phyloP scores from a whole-genome alignment of 768 basidiomycete species.

The Leccinum longicurvipes region DNA sequence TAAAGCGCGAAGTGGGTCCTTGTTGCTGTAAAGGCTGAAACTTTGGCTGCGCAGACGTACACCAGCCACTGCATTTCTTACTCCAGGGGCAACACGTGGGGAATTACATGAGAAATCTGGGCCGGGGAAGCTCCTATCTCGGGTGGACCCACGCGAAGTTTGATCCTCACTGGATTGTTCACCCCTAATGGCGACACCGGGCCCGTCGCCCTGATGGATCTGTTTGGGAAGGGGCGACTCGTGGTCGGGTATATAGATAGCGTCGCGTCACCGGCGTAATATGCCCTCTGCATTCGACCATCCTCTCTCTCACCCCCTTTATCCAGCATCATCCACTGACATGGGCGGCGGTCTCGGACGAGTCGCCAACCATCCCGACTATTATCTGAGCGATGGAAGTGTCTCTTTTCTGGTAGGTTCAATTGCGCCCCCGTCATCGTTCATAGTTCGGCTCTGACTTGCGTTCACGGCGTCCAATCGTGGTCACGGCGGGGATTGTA shows the following conservation, averaged over 20 bases:
- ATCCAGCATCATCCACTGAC: background rate
- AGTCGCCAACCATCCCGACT: background rate
- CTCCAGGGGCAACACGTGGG: conserved; percentile 1
- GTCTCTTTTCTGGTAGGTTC: conserved; percentile 18
- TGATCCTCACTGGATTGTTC: conserved; percentile 10
- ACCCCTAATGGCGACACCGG: background rate
- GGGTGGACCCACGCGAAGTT: conserved; percentile 2
- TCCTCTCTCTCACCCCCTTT: background rate
- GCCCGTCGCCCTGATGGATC: conserved; percentile 15
- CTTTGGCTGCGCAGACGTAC: conserved; percentile 7
- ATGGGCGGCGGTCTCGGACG: conserved; percentile 17
- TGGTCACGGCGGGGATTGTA: conserved; percentile 24
- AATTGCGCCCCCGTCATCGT: background rate
- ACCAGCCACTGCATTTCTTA: background rate
- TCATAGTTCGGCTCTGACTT: conserved; percentile 5
- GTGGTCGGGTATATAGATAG: conserved; percentile 14
- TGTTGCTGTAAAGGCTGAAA: conserved; percentile 12
- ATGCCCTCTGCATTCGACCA: background rate
- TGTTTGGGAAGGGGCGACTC: conserved; percentile 14
- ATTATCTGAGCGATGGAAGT: conserved; percentile 13
- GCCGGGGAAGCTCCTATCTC: background rate
- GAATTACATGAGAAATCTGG: conserved; percentile 1
- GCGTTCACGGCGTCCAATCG: background rate
- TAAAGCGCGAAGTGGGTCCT: conserved; percentile 17
- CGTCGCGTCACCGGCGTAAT: background rate